phyloP scores from a whole-genome alignment of 805 yeast species.

The Cyberlindnera japonica region DNA sequence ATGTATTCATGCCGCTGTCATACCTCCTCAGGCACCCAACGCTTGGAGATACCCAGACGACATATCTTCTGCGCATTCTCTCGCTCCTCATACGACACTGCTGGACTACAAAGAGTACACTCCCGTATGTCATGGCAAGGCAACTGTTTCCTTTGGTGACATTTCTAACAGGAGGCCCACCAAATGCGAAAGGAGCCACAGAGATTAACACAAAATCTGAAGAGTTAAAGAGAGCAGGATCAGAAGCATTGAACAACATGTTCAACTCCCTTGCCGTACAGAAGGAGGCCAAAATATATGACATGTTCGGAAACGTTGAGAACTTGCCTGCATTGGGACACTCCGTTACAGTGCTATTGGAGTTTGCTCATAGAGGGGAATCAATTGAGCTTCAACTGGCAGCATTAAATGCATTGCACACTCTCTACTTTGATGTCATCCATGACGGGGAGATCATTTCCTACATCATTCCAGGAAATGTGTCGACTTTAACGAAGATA shows the following conservation, averaged over 20 bases:
- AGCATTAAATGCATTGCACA: slow-evolving; percentile 33
- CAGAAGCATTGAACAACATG: slow-evolving; percentile 29
- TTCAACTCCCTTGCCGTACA: slow-evolving; percentile 29
- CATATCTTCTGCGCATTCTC: slow-evolving; percentile 43
- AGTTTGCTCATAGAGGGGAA: slow-evolving; percentile 30
- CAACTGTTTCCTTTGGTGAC: slow-evolving; percentile 47
- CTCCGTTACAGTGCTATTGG: slow-evolving; percentile 41
- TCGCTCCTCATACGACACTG: slow-evolving; percentile 40
- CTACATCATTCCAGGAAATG: slow-evolving; percentile 48
- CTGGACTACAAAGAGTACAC: slow-evolving; percentile 40
- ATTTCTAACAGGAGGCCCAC: slow-evolving; percentile 44
- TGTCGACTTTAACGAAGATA: slow-evolving; percentile 41
- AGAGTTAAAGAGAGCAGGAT: slow-evolving; percentile 37
- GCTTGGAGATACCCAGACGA: slow-evolving; percentile 45
- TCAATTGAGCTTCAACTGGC: slow-evolving; percentile 29
- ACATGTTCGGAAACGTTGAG: slow-evolving; percentile 30
- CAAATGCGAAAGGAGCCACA: slow-evolving; percentile 31
- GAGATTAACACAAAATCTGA: slow-evolving; percentile 29
- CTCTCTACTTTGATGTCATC: slow-evolving; percentile 33
- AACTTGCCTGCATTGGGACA: slow-evolving; percentile 46
- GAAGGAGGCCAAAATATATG: slow-evolving; percentile 19
- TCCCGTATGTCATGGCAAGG: slow-evolving; percentile 35
- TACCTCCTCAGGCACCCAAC: slow-evolving; percentile 46
- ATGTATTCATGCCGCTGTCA: slow-evolving; percentile 58
- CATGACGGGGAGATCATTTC: slow-evolving; percentile 48